Evolutionary conservation across 208 protist genomes (phyloP), one percentile per base, ranked within the genome.

Genomic region (Porcisia deanei): DNA sequence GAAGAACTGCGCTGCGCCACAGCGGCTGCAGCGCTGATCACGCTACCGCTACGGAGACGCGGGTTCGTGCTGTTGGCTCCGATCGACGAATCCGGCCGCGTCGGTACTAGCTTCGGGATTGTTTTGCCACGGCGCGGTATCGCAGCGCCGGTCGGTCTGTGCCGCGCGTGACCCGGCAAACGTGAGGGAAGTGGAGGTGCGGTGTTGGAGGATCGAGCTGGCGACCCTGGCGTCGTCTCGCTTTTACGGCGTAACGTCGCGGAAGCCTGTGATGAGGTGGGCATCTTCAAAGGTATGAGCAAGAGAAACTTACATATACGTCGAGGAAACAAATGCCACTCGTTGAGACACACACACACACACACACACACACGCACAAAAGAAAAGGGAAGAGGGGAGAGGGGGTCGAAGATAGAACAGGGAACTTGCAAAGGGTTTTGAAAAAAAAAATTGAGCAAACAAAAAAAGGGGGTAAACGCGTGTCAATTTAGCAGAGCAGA

Each of bases 41-140:
- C 75, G 71, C 85, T 90, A 64, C 64, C 79, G 64, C 65, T 52
- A 4, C 87, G 81, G 53, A 90, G 71, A 37, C 79, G 77, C 2
- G 89, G 85, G 67, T 88, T 90, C 9, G 75, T 82, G 60, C 86
- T 91, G 37, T 79, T 89, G 25, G 85, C 87, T 9, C 83, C 84
- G 47, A 88, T 91, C 52, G 86, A 92, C 25, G 85, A 88, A 77
- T 92, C 88, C n/a, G 77, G 77, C 0, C 78, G 83, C 53, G 49
- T 70, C 3, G 85, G 83, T 18, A 88, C 47, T 22, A 85, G 49
- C 7, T 84, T 77, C 0, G 63, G 70, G 9, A 68, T 57, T 45
- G 65, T 63, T 39, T 25, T 39, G 1, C 79, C 55, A 43, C 78
- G 67, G 8, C 55, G 71, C 0, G 47, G 54, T 6, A 39, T 16